phyloP scores from a whole-genome alignment of 2,329 filamentous ascomycete genomes.

The Xylaria arbuscula region DNA sequence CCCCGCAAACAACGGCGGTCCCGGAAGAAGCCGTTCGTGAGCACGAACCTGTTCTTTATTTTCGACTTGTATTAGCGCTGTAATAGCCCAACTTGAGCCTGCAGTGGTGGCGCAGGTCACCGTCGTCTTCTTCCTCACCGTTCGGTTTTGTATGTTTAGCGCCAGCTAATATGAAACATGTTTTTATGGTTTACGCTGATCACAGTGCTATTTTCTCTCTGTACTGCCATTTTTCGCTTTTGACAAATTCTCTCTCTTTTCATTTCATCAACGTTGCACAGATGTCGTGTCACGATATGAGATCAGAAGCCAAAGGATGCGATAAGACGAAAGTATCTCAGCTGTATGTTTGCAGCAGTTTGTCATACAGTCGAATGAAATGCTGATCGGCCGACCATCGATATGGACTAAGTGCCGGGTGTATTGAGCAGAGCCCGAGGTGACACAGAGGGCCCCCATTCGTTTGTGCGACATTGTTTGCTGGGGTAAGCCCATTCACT shows the following conservation, averaged over 20 bases:
- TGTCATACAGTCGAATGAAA: slow-evolving; percentile 28
- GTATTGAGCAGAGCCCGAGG: slow-evolving; percentile 30
- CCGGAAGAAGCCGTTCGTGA: not conserved
- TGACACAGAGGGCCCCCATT: slow-evolving; percentile 25
- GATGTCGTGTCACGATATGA: slow-evolving; percentile 26
- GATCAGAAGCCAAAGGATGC: slow-evolving; percentile 26
- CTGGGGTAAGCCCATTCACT: slow-evolving; percentile 13
- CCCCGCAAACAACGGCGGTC: slow-evolving; percentile 16
- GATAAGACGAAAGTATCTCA: slow-evolving; percentile 19
- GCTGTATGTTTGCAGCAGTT: slow-evolving; percentile 30
- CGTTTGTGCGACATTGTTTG: slow-evolving; percentile 24
- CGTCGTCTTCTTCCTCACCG: not conserved
- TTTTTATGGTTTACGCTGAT: not conserved
- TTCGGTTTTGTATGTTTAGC: not conserved
- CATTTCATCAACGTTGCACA: slow-evolving; percentile 26
- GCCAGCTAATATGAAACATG: slow-evolving; percentile 1
- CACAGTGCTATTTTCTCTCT: not conserved
- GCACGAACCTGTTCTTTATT: not conserved
- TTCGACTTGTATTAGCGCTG: not conserved
- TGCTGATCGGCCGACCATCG: slow-evolving; percentile 17
- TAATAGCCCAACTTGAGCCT: not conserved
- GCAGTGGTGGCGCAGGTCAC: not conserved
- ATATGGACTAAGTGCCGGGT: slow-evolving; percentile 16
- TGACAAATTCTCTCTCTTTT: not conserved
- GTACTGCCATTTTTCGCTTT: not conserved